A percentile compares a stretch with the other conserved stretches of the same genome.
Conservation (phyloP, 345 rosid species). For the Lepidium africanum region DNA sequence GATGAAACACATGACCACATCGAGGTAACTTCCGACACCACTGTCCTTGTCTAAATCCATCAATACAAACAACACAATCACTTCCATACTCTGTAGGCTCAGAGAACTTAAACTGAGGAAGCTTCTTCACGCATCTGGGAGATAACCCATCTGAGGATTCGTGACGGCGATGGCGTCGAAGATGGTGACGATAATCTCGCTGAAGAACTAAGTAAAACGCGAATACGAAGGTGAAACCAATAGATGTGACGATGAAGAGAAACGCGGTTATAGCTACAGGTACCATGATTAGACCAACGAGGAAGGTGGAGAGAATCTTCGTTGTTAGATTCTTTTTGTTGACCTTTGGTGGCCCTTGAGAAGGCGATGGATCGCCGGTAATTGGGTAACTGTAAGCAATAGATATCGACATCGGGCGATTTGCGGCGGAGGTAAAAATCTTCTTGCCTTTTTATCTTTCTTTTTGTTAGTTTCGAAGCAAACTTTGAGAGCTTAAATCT, state of each 20-base stretch:
- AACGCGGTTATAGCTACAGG: constrained; percentile 39
- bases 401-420: constrained; percentile 13
- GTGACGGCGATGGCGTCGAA: constrained; percentile 16
- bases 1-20: constrained; percentile 80
- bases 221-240: constrained; percentile 48
- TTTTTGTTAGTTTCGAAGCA: not conserved
- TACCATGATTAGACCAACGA: constrained; percentile 63
- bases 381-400: not conserved
- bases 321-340: constrained; percentile 25
- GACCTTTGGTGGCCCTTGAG: constrained; percentile 36
- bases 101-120: constrained; percentile 52
- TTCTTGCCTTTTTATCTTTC: not conserved
- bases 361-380: constrained; percentile 16
- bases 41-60: constrained; percentile 62
- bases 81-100: constrained; percentile 15
- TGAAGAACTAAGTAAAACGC: constrained; percentile 46
- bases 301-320: constrained; percentile 47
- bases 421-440: constrained; percentile 2
- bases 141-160: constrained; percentile 37
- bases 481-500: not conserved
- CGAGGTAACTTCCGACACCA: constrained; percentile 67
- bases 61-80: constrained; percentile 74
- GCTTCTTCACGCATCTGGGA: constrained; percentile 40
- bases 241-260: constrained; percentile 52
- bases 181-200: constrained; percentile 33